phyloP scores from a whole-genome alignment of 768 basidiomycete species.

The Podaxis sp. region DNA sequence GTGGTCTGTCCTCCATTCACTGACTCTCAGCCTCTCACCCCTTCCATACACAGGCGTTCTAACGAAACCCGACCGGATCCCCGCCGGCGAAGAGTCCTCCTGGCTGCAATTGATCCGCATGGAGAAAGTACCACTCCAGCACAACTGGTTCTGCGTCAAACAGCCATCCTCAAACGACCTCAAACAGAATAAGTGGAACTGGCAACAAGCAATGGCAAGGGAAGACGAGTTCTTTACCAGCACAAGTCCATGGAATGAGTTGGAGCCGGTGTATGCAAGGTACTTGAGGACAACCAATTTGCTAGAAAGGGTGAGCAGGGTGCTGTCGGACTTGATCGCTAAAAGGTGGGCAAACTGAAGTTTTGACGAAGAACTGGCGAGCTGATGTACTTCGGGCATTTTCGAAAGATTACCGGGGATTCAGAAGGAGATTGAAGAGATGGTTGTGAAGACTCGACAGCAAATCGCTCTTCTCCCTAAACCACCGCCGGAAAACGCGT shows the following conservation, averaged over 20 bases:
- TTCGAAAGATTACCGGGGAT: conserved; percentile 58
- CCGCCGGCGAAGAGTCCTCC: conserved; percentile 45
- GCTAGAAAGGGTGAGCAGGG: conserved; percentile 52
- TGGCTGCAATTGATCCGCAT: conserved; percentile 62
- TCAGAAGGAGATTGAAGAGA: conserved; percentile 51
- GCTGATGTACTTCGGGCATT: conserved; percentile 39
- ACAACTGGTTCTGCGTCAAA: conserved; percentile 62
- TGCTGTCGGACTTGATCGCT: conserved; percentile 62
- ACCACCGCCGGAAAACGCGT: conserved; percentile 53
- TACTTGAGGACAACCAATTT: conserved; percentile 57
- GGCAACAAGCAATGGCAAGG: conserved; percentile 55
- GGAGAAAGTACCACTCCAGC: conserved; percentile 46
- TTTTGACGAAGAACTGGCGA: no score
- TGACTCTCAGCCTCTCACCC: not conserved
- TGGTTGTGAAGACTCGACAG: conserved; percentile 38
- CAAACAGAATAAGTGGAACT: conserved; percentile 46
- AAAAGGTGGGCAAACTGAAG: conserved; percentile 42
- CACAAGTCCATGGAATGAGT: conserved; percentile 50
- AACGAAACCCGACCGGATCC: conserved; percentile 73
- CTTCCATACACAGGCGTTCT: conserved; percentile 51
- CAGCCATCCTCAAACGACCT: conserved; percentile 52
- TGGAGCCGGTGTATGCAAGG: conserved; percentile 48
- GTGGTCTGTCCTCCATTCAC: conserved; percentile 12
- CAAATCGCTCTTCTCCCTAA: conserved; percentile 37
- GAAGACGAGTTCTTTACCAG: conserved; percentile 59